These are phyloP conservation scores for Xylaria sp. DNA, from an alignment of 2,329 filamentous ascomycete genomes.

Conservation along the genomic window DNA sequence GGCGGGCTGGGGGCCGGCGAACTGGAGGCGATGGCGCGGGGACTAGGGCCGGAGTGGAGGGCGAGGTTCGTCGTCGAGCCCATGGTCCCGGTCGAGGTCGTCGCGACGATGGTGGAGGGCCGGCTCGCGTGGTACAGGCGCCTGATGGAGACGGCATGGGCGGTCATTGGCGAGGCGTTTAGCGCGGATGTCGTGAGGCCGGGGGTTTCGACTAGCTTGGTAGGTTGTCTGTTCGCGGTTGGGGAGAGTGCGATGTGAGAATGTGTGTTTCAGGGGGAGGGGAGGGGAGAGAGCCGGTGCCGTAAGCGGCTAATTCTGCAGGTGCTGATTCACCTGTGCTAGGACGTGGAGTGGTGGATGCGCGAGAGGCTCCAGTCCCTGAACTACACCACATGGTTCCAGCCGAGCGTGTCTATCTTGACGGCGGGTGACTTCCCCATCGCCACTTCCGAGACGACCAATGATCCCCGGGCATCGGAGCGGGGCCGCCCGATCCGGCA, in stretches of 20 bases:
- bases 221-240: constrained; percentile 15
- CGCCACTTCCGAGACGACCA: constrained; percentile 1
- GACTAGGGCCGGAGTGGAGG: constrained; percentile 44
- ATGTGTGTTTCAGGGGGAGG: not conserved
- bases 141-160: constrained; percentile 55
- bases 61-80: constrained; percentile 45
- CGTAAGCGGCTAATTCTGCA: not conserved
- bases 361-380: constrained; percentile 50
- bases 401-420: constrained; percentile 49
- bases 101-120: constrained; percentile 47
- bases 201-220: constrained; percentile 45
- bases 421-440: constrained; percentile 32
- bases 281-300: too few species aligned
- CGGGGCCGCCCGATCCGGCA: constrained; percentile 44
- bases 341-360: constrained; percentile 56
- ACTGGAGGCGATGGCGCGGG: constrained; percentile 43
- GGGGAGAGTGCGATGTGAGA: not conserved
- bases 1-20: constrained; percentile 49
- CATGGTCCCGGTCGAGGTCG: constrained; percentile 49
- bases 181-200: constrained; percentile 47
- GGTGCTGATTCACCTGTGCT: not conserved
- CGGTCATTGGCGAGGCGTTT: constrained; percentile 50
- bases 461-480: constrained; percentile 23
- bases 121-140: constrained; percentile 47
- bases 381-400: constrained; percentile 58